phyloP scores from a whole-genome alignment of 164 flowering plant species.

The Chloranthus sessilifolius region DNA sequence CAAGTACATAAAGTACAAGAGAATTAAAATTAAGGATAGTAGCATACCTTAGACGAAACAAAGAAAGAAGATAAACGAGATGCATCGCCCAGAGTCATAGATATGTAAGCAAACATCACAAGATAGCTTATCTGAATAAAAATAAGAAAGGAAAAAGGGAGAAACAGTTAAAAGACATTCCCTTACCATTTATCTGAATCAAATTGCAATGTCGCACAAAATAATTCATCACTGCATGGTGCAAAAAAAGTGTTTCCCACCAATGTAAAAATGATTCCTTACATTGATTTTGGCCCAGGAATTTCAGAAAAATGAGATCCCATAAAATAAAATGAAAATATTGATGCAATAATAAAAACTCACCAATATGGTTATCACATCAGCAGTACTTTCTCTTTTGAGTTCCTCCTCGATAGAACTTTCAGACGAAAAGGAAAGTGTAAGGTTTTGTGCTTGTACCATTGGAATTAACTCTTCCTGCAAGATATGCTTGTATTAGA shows the following conservation, averaged over 20 bases:
- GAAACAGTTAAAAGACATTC: conserved; percentile 10
- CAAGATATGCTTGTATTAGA: conserved; percentile 17
- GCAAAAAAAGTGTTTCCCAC: too few species aligned
- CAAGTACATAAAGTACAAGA: background rate
- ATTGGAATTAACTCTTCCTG: conserved; percentile 83
- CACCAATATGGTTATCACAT: conserved; percentile 88
- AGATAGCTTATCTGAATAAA: conserved; percentile 88
- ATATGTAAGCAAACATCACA: conserved; percentile 98
- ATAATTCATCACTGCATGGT: too few species aligned
- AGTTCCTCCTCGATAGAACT: conserved; percentile 93
- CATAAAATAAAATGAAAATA: too few species aligned
- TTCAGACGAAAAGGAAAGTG: conserved; percentile 96
- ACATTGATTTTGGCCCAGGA: too few species aligned
- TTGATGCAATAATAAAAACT: conserved; percentile 7
- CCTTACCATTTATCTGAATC: too few species aligned
- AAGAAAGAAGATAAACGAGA: conserved; percentile 62
- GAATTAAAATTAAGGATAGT: background rate
- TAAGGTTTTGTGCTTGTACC: conserved; percentile 68
- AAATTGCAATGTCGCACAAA: too few species aligned
- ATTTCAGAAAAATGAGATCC: too few species aligned
- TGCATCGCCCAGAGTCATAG: conserved; percentile 81
- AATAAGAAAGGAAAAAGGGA: conserved; percentile 8
- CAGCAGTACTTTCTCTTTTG: conserved; percentile 98
- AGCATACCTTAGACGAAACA: conserved; percentile 83
- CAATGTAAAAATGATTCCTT: too few species aligned